Conservation (phyloP, 768 basidiomycete species). For the Suillus subalutaceus region DNA sequence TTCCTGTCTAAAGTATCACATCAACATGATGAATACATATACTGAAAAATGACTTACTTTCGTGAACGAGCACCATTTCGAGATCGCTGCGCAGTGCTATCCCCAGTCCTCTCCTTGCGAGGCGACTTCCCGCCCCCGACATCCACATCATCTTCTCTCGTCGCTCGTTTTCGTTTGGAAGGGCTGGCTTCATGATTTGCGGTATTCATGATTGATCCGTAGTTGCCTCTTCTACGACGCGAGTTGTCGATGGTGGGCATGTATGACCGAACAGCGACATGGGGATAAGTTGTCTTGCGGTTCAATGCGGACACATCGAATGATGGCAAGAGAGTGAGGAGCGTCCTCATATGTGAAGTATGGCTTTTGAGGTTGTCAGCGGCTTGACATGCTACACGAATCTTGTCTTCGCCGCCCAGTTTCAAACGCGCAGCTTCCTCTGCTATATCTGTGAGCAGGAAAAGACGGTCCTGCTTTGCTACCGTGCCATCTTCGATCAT, state of each 20-base stretch:
- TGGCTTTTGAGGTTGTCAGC: slow-evolving; percentile 83
- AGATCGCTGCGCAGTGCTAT: slow-evolving; percentile 45
- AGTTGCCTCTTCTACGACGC: slow-evolving; percentile 58
- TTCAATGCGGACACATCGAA: slow-evolving; percentile 60
- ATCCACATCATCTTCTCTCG: slow-evolving; percentile 69
- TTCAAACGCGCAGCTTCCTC: slow-evolving; percentile 92
- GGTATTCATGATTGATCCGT: slow-evolving; percentile 55
- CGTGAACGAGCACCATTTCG: slow-evolving; percentile 58
- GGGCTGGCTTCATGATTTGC: slow-evolving; percentile 61
- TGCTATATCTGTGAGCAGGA: slow-evolving; percentile 89
- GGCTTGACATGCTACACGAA: slow-evolving; percentile 89
- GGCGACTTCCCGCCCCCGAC: slow-evolving; percentile 53
- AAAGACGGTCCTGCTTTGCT: slow-evolving; percentile 74
- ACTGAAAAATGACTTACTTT: slow-evolving; percentile 49
- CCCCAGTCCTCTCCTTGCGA: slow-evolving; percentile 58
- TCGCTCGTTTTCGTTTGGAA: slow-evolving; percentile 60
- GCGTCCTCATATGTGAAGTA: slow-evolving; percentile 58
- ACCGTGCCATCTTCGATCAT: slow-evolving; percentile 71
- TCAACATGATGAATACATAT: slow-evolving; percentile 6
- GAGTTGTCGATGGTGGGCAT: slow-evolving; percentile 74
- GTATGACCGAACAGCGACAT: slow-evolving; percentile 69
- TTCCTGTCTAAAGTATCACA: slow-evolving; percentile 48
- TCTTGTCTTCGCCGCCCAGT: slow-evolving; percentile 97
- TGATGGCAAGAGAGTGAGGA: slow-evolving; percentile 65
- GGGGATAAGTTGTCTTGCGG: slow-evolving; percentile 73